Conservation (phyloP, 768 basidiomycete genomes). For the Tylopilus sp. region DNA sequence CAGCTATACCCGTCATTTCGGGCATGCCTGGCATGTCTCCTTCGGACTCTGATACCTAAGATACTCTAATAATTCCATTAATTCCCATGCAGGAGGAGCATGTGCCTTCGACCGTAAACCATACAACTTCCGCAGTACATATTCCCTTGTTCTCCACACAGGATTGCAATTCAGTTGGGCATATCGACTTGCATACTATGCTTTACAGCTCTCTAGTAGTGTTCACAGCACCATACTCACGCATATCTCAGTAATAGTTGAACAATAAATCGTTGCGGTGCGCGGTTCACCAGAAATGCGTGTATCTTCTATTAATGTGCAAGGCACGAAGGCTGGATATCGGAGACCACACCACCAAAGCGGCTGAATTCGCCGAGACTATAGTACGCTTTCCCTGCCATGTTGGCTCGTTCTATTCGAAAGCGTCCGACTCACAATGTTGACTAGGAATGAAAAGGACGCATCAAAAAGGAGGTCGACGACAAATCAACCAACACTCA, state of each 20-base stretch:
- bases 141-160: slow-evolving; percentile 3
- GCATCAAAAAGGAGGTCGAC: slow-evolving; percentile 1
- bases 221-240: slow-evolving; percentile 13
- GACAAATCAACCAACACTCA: slow-evolving; percentile 37
- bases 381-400: slow-evolving; percentile 18
- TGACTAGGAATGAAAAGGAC: slow-evolving; percentile 46
- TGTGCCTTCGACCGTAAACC: not conserved
- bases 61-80: slow-evolving; percentile 2
- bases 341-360: not conserved
- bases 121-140: slow-evolving; percentile 21
- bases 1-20: slow-evolving; percentile 9
- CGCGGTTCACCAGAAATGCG: not conserved
- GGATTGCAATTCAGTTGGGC: slow-evolving; percentile 11
- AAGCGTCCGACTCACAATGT: slow-evolving; percentile 73
- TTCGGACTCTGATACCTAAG: slow-evolving; percentile 7
- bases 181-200: slow-evolving; percentile 16
- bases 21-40: slow-evolving; percentile 18
- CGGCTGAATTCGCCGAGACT: not conserved
- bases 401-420: slow-evolving; percentile 44
- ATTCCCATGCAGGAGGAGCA: slow-evolving; percentile 1
- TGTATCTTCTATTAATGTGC: slow-evolving; percentile 2
- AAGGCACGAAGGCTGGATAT: not conserved
- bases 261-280: slow-evolving; percentile 15
- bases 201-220: slow-evolving; percentile 18
- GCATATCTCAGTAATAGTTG: slow-evolving; percentile 9